Evolutionary conservation across 352 stramenopile genomes (phyloP).

Genomic region (Phytophthora brassicae): DNA sequence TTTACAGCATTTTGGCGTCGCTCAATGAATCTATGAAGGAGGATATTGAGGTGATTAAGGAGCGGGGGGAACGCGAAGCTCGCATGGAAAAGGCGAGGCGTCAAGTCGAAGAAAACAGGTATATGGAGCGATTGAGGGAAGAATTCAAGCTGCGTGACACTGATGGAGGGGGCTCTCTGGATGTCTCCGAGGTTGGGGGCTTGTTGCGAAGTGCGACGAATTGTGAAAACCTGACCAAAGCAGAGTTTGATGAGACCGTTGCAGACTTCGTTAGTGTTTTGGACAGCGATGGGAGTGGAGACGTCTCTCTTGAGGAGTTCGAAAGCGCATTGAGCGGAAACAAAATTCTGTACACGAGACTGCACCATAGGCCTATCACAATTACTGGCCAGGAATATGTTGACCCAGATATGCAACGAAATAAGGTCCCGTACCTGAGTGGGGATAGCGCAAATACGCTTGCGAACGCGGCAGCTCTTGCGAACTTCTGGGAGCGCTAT

Average conservation of each 20-base stretch:
- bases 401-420: conserved; percentile 60
- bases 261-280: conserved; percentile 78
- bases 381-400: conserved; percentile 84
- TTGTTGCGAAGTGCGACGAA: conserved; percentile 69
- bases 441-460: conserved; percentile 40
- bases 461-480: conserved; percentile 58
- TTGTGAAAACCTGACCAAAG: conserved; percentile 69
- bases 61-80: conserved; percentile 45
- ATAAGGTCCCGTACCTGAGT: conserved; percentile 63
- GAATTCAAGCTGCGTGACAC: conserved; percentile 77
- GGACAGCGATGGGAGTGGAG: conserved; percentile 76
- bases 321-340: conserved; percentile 65
- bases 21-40: conserved; percentile 76
- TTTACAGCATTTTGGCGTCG: conserved; percentile 71
- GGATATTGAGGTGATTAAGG: conserved; percentile 59
- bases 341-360: conserved; percentile 66
- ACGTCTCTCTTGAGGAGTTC: conserved; percentile 87
- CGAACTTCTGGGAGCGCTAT: conserved; percentile 75
- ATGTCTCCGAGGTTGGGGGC: conserved; percentile 64
- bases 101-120: conserved; percentile 61
- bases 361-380: conserved; percentile 60
- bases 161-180: conserved; percentile 73
- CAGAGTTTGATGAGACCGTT: conserved; percentile 79
- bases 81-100: conserved; percentile 54
- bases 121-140: conserved; percentile 67